Percentiles rank a stretch among this genome's conserved stretches.
These are phyloP conservation scores for Cladobotryum mycophilum DNA, from an alignment of 2,329 filamentous ascomycete genomes.

Conservation along the genomic window DNA sequence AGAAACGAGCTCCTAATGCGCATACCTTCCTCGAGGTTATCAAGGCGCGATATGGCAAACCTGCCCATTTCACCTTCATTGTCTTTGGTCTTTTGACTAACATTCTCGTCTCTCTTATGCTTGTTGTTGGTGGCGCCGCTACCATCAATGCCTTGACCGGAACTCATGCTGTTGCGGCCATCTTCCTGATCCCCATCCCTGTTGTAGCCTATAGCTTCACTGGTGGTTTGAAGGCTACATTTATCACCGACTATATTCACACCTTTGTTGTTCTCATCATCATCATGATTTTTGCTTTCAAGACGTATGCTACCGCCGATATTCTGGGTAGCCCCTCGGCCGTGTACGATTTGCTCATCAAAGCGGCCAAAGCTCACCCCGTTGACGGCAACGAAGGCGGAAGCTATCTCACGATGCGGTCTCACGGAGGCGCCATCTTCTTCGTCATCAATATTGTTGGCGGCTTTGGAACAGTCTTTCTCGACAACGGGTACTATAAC, in stretches of 20 bases:
- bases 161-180: conserved; percentile 64
- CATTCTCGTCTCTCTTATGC: conserved; percentile 81
- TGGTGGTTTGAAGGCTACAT: conserved; percentile 79
- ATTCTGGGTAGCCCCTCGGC: conserved; percentile 66
- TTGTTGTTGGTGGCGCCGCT: conserved; percentile 67
- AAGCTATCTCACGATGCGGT: conserved; percentile 78
- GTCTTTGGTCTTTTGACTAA: conserved; percentile 79
- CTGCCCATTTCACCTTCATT: conserved; percentile 72
- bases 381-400: conserved; percentile 74
- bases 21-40: conserved; percentile 82
- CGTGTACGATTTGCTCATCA: conserved; percentile 71
- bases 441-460: conserved; percentile 85
- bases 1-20: conserved; percentile 79
- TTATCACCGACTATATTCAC: conserved; percentile 81
- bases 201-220: conserved; percentile 67
- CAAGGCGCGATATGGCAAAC: conserved; percentile 66
- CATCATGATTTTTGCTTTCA: conserved; percentile 79
- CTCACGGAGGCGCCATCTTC: conserved; percentile 69
- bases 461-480: conserved; percentile 78
- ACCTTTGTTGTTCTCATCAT: conserved; percentile 80
- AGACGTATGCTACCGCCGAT: conserved; percentile 68
- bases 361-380: conserved; percentile 63
- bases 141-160: conserved; percentile 48
- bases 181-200: conserved; percentile 20
- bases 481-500: conserved; percentile 87